phyloP scores from a whole-genome alignment of 371 early-diverging fungal species.

The Syncephalastrum contaminatum region DNA sequence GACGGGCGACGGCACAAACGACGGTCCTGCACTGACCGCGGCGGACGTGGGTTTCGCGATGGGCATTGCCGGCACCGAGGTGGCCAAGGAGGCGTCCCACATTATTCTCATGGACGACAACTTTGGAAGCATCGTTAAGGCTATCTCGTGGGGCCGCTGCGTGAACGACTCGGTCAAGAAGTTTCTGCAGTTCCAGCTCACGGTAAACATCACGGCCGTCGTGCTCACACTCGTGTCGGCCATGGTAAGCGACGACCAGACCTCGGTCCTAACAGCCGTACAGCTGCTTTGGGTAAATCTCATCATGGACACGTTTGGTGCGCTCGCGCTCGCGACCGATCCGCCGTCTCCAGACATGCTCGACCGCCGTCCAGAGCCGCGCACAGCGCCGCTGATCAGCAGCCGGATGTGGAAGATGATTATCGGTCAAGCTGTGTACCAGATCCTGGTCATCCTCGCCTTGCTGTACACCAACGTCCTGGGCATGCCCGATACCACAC shows the following conservation, averaged over 20 bases:
- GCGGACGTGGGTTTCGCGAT: slow-evolving; percentile 81
- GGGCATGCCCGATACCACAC: slow-evolving; percentile 10
- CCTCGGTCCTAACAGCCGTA: slow-evolving; percentile 62
- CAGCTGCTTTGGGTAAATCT: slow-evolving; percentile 80
- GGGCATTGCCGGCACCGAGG: slow-evolving; percentile 81
- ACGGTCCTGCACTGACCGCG: slow-evolving; percentile 73
- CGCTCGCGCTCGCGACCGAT: slow-evolving; percentile 74
- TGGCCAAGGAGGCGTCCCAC: slow-evolving; percentile 76
- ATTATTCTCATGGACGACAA: slow-evolving; percentile 81
- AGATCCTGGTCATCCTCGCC: slow-evolving; percentile 52
- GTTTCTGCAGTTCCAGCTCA: slow-evolving; percentile 78
- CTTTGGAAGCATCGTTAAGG: slow-evolving; percentile 71
- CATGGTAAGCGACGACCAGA: slow-evolving; percentile 35
- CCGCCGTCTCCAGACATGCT: slow-evolving; percentile 64
- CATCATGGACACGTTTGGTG: slow-evolving; percentile 79
- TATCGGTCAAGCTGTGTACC: slow-evolving; percentile 56
- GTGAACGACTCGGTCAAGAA: slow-evolving; percentile 78
- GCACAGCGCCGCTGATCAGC: slow-evolving; percentile 64
- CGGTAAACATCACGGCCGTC: slow-evolving; percentile 77
- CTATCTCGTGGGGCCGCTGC: slow-evolving; percentile 76
- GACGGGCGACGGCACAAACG: slow-evolving; percentile 81
- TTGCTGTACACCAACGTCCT: slow-evolving; percentile 45
- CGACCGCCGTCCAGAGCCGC: slow-evolving; percentile 57
- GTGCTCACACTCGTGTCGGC: slow-evolving; percentile 60
- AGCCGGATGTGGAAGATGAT: slow-evolving; percentile 79